Base-by-base conservation (phyloP, 2,329 filamentous ascomycete genomes). In the Colletotrichum spaethianum region DNA sequence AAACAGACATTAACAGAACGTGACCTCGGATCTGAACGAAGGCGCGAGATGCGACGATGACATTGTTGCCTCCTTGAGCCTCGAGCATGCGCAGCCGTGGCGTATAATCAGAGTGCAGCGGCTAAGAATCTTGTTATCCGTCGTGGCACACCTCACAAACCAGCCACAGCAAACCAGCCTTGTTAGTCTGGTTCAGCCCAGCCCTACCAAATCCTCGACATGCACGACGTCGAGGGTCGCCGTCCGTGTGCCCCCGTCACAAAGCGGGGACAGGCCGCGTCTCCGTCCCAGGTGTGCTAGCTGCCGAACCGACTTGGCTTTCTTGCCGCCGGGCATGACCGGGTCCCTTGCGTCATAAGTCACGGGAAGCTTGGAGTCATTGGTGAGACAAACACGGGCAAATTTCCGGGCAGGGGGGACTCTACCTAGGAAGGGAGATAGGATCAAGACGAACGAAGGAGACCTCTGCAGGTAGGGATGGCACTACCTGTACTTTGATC, bases 181-280 rank as follows among this genome's bases (percentile, higher is more conserved):
- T 38, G 52, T 14, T 26, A 36, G 23, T 48, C 28, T 16, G 20
- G 52, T 31, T 50, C 64, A 67, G 64, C 57, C 50, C 69, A 59
- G 63, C 46, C 64, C 64, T 68, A 64, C 69, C 33, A 44, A 50
- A 31, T 46, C 33, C 16, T 44, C 56, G 57, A 61, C 40, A 38
- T 63, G 36, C 33, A 52, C 61, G 69, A 60, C 20, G 60, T 63
- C 28, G 48, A 53, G 31, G n/a, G 33, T 53, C 53, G 38, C 44
- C 53, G 53, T 69, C 65, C 46, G 63, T 53, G 38, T n/a, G 38
- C 23, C 68, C 63, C 65, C 38, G 53, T 72, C 59, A 46, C 44
- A 48, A 67, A 70, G 70, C 66, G 66, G 66, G 23, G 61, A 70
- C 60, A 72, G 66, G 65, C 65, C 70, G 70, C 70, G 66, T 64